Evolutionary conservation across 345 rosid species (phyloP), one percentile per base, ranked within the genome.

Genomic region (Linum usitatissimum): DNA sequence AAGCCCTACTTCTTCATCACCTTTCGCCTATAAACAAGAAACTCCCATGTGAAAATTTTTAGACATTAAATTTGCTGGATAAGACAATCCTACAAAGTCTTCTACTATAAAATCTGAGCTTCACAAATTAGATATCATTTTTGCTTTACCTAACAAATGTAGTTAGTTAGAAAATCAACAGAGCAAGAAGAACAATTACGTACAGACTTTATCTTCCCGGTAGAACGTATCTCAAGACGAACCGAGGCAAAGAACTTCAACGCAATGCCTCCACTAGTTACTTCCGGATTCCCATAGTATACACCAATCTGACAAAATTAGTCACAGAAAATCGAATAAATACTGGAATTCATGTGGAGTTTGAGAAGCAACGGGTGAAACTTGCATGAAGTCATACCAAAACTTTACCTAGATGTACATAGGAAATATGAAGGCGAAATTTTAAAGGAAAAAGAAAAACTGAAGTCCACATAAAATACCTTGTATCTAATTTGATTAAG

Each of bases 181-280:
- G 17, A 15, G 51, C 1, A 45, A 45, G 51, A 45, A 15, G 51
- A 45, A 45, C 51, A 45, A 45, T 3, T 2, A 30, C 95, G 82
- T 81, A 92, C 98, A 77, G 96, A 92, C 75, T 92, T 92, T 63
- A 92, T 84, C 93, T 92, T 92, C 82, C 98, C 98, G 21, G 85
- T 84, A 42, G 95, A 3, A 61, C 98, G 96, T 69, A 86, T 88
- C 76, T 92, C 98, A 53, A 92, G 84, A 56, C 95, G 89, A 72
- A 92, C 95, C 7, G 98, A 92, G 12, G 98, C 95, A 19, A 88
- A 92, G 72, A 92, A 92, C 78, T 92, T 92, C 45, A 92, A 76
- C 1, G 98, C 96, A 68, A 92, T 84, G 66, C 96, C 98, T 70
- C 98, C 98, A 66, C 96, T 92, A 45, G 96, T 88, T 70, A 92